Percentiles rank a stretch among this genome's conserved stretches.
These are phyloP conservation scores for Dictyostelium discoideum DNA, from an alignment of 78 protist species.

Conservation along the genomic window DNA sequence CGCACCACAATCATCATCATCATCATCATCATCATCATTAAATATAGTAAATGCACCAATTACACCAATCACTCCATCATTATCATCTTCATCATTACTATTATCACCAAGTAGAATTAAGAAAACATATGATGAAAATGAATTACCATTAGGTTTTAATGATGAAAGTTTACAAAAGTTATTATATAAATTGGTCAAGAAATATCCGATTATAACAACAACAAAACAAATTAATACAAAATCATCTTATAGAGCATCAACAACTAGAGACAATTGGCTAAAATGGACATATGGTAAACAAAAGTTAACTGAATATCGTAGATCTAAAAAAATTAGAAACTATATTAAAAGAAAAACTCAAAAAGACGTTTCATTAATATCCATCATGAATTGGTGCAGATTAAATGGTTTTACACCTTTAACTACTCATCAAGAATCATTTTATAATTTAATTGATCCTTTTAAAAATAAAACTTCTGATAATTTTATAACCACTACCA, in stretches of 20 bases:
- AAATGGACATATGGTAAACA: constrained; percentile 62
- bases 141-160: background rate
- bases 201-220: constrained; percentile 18
- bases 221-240: background rate
- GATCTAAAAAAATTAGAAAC: constrained; percentile 16
- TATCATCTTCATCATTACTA: background rate
- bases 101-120: background rate
- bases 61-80: background rate
- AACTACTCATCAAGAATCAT: background rate
- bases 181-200: background rate
- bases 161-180: background rate
- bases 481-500: background rate
- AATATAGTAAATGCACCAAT: background rate
- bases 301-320: constrained; percentile 42
- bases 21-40: background rate
- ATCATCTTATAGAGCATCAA: constrained; percentile 17
- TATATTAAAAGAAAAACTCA: background rate
- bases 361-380: background rate
- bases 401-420: constrained; percentile 28
- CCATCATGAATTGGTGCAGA: constrained; percentile 44
- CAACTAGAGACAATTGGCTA: constrained; percentile 13
- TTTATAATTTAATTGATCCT: background rate
- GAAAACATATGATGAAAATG: background rate
- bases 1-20: background rate
- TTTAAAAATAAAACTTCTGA: background rate